Evolutionary conservation across 305 asterid species (phyloP), one percentile per base, ranked within the genome.

Genomic region (Andrographis paniculata): DNA sequence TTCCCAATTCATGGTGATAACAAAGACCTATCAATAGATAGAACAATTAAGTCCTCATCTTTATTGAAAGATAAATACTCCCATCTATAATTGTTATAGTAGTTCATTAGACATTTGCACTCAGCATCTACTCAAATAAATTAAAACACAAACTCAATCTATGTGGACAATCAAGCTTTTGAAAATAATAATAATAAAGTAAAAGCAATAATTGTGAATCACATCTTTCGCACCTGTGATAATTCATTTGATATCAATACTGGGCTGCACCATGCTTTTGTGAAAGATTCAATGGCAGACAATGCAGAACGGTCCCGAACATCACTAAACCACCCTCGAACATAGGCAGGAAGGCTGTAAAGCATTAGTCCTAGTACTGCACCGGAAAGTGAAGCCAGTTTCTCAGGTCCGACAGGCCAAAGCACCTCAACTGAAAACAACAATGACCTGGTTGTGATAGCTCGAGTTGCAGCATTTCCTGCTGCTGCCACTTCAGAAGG

Each of bases 181-280:
- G n/a, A n/a, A n/a, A n/a, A 37, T 22, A 39, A 38, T 35, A 24
- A 23, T 44, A 44, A 49, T 14, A 22, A 22, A 16, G 24, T 28
- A 28, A 21, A 44, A 49, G 41, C 21, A 33, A 65, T 12, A 43
- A 56, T 20, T 19, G 20, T 30, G 5, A n/a, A 30, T 35, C 39
- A 18, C n/a, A 38, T 3, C 48, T 53, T 50, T 52, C 81, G 48
- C 33, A 91, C 99, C 95, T 80, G 93, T 56, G 81, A 71, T 56
- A 91, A 70, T 63, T 91, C 99, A 55, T 83, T 80, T 42, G 82
- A 70, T 57, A 91, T 79, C 67, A 91, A 64, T 54, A 75, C 73
- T 17, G 99, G 93, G 82, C 99, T 83, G 69, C 99, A 91, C 87
- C 93, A 91, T 42, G 84, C 64, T 60, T 78, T 83, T 13, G 95